A percentile compares a stretch with the other conserved stretches of the same genome.
phyloP scores from a whole-genome alignment of 495 filamentous ascomycete species.

The Tetracladium setigerum region DNA sequence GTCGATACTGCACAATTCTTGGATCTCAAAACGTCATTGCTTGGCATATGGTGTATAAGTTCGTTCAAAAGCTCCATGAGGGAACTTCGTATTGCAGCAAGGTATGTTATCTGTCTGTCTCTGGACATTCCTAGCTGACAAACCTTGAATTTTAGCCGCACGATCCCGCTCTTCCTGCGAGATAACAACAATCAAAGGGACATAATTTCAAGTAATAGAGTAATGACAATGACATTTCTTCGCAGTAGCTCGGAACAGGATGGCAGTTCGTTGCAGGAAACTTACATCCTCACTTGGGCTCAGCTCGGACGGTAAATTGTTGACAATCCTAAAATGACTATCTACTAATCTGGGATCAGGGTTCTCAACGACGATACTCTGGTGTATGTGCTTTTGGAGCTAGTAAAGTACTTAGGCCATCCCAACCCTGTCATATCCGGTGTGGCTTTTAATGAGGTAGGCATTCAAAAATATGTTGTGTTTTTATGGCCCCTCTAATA shows the following conservation, averaged over 20 bases:
- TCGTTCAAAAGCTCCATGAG: conserved; percentile 74
- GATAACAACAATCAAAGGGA: conserved; percentile 32
- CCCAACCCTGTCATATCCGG: conserved; percentile 71
- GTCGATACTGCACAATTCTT: conserved; percentile 45
- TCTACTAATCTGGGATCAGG: conserved; percentile 25
- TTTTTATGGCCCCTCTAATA: conserved; percentile 4
- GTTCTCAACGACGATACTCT: conserved; percentile 67
- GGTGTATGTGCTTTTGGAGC: conserved; percentile 72
- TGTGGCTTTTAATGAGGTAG: conserved; percentile 68
- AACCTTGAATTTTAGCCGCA: conserved; percentile 38
- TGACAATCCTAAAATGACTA: background rate
- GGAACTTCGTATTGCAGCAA: conserved; percentile 78
- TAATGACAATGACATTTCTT: conserved; percentile 59
- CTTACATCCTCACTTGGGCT: conserved; percentile 76
- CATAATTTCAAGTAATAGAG: conserved; percentile 54
- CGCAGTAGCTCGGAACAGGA: conserved; percentile 60
- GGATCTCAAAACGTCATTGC: conserved; percentile 53
- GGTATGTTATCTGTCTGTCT: conserved; percentile 21
- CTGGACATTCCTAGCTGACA: conserved; percentile 23
- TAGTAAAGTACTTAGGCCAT: conserved; percentile 83
- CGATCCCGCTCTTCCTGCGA: conserved; percentile 57
- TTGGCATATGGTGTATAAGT: conserved; percentile 74
- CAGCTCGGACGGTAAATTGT: conserved; percentile 49
- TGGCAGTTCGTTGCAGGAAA: conserved; percentile 61
- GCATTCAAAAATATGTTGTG: conserved; percentile 26